These are phyloP conservation scores for Stemphylium vesicarium DNA, from an alignment of 2,329 filamentous ascomycete species.

Conservation along the genomic window DNA sequence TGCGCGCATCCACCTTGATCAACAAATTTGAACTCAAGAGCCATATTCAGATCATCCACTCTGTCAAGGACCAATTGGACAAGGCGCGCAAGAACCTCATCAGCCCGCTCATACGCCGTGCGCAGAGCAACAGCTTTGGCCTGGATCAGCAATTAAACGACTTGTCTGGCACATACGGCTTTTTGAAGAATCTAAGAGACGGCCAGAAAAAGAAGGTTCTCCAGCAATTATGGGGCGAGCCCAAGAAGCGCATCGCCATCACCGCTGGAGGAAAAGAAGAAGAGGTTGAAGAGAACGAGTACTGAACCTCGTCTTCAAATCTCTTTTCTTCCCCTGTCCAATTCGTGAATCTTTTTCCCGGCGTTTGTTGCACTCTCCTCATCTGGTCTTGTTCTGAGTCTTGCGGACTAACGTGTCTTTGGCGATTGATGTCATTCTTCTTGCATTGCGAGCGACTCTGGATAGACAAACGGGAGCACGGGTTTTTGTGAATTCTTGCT, in stretches of 20 bases:
- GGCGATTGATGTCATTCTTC: not conserved
- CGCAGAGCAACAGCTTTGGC: conserved; percentile 70
- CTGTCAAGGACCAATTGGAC: conserved; percentile 86
- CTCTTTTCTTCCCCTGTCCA: not conserved
- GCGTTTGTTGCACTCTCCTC: not conserved
- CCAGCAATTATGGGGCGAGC: conserved; percentile 68
- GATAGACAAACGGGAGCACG: conserved; percentile 3
- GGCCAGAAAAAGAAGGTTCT: conserved; percentile 83
- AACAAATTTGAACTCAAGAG: conserved; percentile 88
- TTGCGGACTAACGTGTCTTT: too few relatives aligned
- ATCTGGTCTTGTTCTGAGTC: too few relatives aligned
- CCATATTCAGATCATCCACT: conserved; percentile 83
- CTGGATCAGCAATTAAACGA: conserved; percentile 87
- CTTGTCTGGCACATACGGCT: conserved; percentile 77
- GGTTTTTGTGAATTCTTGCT: conserved; percentile 2
- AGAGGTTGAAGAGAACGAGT: conserved; percentile 21
- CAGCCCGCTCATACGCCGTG: conserved; percentile 77
- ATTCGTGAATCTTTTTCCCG: conserved; percentile 1
- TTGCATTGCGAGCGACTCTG: conserved; percentile 4
- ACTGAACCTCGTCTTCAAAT: not conserved
- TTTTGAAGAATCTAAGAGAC: conserved; percentile 76
- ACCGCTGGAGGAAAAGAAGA: conserved; percentile 26
- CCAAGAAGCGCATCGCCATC: conserved; percentile 39
- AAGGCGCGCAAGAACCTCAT: conserved; percentile 83
- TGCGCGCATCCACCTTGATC: conserved; percentile 80